Conservation (phyloP, 1,139 yeast species). For the Taiozyma sp. region DNA sequence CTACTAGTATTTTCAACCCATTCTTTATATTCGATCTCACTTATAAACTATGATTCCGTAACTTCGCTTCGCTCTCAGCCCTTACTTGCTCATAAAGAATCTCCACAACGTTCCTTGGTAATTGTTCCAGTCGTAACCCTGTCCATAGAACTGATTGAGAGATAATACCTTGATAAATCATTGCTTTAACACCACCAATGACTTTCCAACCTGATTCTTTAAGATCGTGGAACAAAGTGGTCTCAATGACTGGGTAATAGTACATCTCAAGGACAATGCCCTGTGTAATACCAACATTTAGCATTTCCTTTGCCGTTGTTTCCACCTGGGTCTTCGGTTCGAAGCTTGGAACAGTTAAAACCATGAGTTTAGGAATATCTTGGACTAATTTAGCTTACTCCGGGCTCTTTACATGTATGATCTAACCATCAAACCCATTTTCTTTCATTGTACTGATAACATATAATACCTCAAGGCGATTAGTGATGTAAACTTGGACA, state of each 20-base stretch:
- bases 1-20: too few species aligned
- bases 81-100: conserved; percentile 1
- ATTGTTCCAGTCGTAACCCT: conserved; percentile 13
- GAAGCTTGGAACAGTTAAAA: conserved; percentile 21
- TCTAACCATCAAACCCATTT: conserved; percentile 21
- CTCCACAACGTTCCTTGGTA: conserved; percentile 14
- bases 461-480: conserved; percentile 18
- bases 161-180: conserved; percentile 23
- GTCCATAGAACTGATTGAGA: conserved; percentile 23
- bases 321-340: conserved; percentile 15
- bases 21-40: not conserved
- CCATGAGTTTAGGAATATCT: conserved; percentile 16
- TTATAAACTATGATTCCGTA: not conserved
- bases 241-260: conserved; percentile 20
- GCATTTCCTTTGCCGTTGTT: conserved; percentile 14
- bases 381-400: conserved; percentile 12
- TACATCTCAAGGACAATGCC: conserved; percentile 24
- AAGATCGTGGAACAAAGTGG: conserved; percentile 14
- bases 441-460: conserved; percentile 14
- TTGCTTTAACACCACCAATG: conserved; percentile 22
- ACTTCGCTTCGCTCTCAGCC: not conserved
- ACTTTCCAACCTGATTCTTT: conserved; percentile 15
- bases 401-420: conserved; percentile 17
- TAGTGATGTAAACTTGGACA: conserved; percentile 21
- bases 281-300: conserved; percentile 12